Base-by-base conservation (phyloP, 176 grass and related monocot species). In the Guadua angustifolia region DNA sequence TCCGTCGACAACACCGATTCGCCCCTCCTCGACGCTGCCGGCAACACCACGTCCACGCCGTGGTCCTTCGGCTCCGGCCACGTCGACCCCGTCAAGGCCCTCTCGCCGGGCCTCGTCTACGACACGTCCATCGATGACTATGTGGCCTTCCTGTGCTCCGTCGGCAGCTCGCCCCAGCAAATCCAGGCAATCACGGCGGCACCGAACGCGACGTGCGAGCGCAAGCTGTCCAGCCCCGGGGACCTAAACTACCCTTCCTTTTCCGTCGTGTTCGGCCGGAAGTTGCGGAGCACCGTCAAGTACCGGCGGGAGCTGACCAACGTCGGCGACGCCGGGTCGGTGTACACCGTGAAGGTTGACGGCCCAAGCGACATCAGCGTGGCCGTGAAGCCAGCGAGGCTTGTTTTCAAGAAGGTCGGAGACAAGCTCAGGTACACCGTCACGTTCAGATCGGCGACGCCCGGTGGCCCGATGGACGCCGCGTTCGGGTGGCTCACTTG, bases 191-290 rank as follows among this genome's bases (percentile, higher is more conserved):
- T 97, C 86, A 73, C 88, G 72, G 71, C 69, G 16, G 69, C 59
- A 32, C 53, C 92, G 4, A 94, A 89, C 83, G 75, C n/a, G 59
- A 97, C 84, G 46, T 97, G 94, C 88, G 49, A 87, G 26, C 86
- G 87, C 10, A 92, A 76, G 85, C 90, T 97, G 7, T 87, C 92
- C 17, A 82, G 76, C 69, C 94, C 94, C 2, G 94, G 92, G 25
- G 66, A 97, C 73, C 90, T 97, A 35, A 97, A 97, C 89, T 97
- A 97, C 76, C 92, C 94, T 36, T 97, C 94, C 40, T 97, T 97
- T 71, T 94, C 94, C 33, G 90, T 94, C 66, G 88, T 97, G 39
- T 97, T 97, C 74, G 51, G 60, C 40, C 57, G 38, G 62, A 88
- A 83, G 63, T 87, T 92, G 52, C 81, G 60, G 59, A 44, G 75